These are phyloP conservation scores for Ceratocystis albifundus DNA, from an alignment of 2,329 filamentous ascomycete genomes.

Conservation along the genomic window DNA sequence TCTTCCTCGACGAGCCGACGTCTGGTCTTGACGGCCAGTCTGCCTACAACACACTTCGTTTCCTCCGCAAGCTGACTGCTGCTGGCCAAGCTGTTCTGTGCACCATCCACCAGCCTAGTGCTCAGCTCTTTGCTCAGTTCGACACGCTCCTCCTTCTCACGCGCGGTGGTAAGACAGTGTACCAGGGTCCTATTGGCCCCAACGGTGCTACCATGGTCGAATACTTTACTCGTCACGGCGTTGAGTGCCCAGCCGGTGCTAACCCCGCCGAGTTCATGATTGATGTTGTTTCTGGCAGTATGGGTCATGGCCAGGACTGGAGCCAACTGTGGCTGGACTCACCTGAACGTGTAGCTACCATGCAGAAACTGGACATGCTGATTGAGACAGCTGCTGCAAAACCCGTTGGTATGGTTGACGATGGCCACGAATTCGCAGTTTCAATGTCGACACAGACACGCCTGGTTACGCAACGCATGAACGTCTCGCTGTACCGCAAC, in stretches of 20 bases:
- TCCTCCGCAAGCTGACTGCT: constrained; percentile 54
- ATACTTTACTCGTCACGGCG: constrained; percentile 58
- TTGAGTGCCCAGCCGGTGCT: constrained; percentile 46
- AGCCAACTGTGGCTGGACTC: constrained; percentile 60
- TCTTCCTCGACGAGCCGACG: constrained; percentile 53
- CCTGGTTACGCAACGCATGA: constrained; percentile 52
- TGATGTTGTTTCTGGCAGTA: constrained; percentile 41
- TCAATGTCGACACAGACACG: constrained; percentile 52
- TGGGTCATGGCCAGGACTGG: constrained; percentile 46
- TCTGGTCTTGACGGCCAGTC: constrained; percentile 58
- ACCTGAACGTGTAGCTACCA: constrained; percentile 43
- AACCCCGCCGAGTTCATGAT: constrained; percentile 74
- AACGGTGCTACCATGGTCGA: constrained; percentile 40
- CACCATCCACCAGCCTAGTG: constrained; percentile 60
- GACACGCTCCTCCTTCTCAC: constrained; percentile 54
- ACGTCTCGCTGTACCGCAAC: constrained; percentile 53
- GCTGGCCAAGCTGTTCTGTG: constrained; percentile 56
- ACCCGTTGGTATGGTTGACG: constrained; percentile 33
- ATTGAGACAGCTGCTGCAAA: constrained; percentile 42
- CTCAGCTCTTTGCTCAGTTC: constrained; percentile 54
- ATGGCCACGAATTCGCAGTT: constrained; percentile 60
- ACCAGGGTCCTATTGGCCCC: constrained; percentile 54
- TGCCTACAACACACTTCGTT: constrained; percentile 53
- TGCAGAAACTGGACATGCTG: constrained; percentile 52
- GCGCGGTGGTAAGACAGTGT: constrained; percentile 53